Percentiles rank a stretch among this genome's conserved stretches.
Evolutionary conservation across 441 rosid genomes (phyloP).

Genomic region (Geranium incanum): DNA sequence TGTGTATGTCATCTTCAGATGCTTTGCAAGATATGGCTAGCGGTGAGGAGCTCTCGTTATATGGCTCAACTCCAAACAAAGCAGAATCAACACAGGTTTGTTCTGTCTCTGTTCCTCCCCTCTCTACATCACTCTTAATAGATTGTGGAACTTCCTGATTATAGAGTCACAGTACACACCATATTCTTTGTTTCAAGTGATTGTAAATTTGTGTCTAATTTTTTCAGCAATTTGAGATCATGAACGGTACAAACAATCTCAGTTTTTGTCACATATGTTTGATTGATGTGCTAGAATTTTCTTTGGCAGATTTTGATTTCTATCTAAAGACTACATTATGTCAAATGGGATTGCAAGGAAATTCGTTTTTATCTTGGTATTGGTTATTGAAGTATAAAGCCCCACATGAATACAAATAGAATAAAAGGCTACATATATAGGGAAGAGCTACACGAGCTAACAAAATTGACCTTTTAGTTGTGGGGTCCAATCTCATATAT

Average conservation of each 20-base stretch:
- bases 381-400: too few relatives aligned
- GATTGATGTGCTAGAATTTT: neutral
- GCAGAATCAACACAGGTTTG: slow-evolving; percentile 82
- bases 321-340: neutral
- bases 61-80: slow-evolving; percentile 68
- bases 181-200: neutral
- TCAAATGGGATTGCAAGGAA: neutral
- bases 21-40: slow-evolving; percentile 80
- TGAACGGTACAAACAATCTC: neutral
- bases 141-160: neutral
- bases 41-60: slow-evolving; percentile 90
- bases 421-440: too few relatives aligned
- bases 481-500: too few relatives aligned
- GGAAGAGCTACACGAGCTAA: too few relatives aligned
- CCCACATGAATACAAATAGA: too few relatives aligned
- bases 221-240: neutral
- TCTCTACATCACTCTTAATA: neutral
- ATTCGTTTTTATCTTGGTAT: too few relatives aligned
- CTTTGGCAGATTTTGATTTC: neutral
- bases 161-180: neutral
- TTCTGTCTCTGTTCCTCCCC: slow-evolving; percentile 9
- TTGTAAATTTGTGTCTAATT: slow-evolving; percentile 1
- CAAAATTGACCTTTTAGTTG: too few relatives aligned
- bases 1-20: slow-evolving; percentile 75
- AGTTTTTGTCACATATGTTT: neutral